Conservation (phyloP, 129 eudicot species). For the Heracleum sosnowskyi region DNA sequence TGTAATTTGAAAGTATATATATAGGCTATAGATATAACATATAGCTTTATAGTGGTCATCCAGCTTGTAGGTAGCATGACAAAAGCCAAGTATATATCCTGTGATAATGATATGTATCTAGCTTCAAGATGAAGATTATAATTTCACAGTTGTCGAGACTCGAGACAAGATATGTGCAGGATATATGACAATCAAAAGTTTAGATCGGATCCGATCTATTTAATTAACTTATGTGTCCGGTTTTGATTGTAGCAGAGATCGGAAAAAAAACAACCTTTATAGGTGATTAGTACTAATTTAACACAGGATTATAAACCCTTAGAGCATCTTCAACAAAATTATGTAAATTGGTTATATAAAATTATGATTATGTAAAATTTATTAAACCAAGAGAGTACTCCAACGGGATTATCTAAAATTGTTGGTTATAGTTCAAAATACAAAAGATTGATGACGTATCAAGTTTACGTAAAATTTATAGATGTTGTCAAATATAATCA, state of each 20-base stretch:
- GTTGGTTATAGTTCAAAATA: too few relatives aligned
- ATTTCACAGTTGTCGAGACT: neutral
- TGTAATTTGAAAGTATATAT: neutral
- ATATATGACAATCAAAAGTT: neutral
- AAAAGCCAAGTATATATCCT: slow-evolving; percentile 7
- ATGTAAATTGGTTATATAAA: too few relatives aligned
- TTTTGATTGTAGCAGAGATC: neutral
- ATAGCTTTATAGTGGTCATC: slow-evolving; percentile 5
- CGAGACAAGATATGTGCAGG: neutral
- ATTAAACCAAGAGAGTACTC: too few relatives aligned
- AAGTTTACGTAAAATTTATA: too few relatives aligned
- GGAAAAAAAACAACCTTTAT: neutral
- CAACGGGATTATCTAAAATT: too few relatives aligned
- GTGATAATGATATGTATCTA: neutral
- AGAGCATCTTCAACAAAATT: too few relatives aligned
- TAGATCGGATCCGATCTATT: neutral
- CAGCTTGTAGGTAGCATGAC: slow-evolving; percentile 10
- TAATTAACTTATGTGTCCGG: neutral
- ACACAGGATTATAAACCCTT: neutral
- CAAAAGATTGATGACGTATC: too few relatives aligned
- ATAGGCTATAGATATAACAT: neutral
- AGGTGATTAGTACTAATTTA: neutral
- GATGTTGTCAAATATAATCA: too few relatives aligned
- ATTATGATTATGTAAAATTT: too few relatives aligned
- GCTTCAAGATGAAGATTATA: neutral